Percentiles rank a stretch among this genome's conserved stretches.
Conservation (phyloP, 2,329 filamentous ascomycete species). For the Knufia fluminis region DNA sequence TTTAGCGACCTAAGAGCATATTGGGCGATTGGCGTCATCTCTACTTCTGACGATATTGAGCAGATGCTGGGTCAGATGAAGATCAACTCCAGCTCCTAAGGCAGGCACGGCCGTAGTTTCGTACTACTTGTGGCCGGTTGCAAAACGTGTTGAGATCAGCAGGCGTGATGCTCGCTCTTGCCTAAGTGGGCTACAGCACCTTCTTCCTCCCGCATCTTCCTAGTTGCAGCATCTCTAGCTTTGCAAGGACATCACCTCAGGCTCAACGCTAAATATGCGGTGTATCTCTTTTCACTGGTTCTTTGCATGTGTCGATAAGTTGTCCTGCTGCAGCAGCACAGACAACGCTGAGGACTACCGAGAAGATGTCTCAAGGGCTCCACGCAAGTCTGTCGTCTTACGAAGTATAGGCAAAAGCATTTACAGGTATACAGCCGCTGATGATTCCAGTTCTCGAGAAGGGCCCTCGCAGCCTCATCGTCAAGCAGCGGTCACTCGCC, state of each 20-base stretch:
- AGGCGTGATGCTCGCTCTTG: not conserved
- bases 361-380: not conserved
- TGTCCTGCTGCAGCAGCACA: not conserved
- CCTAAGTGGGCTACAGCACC: too few species aligned
- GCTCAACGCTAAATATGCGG: not conserved
- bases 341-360: constrained; percentile 1
- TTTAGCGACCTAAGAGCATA: constrained; percentile 55
- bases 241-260: too few species aligned
- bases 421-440: too few species aligned
- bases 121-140: not conserved
- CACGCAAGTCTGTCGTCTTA: constrained; percentile 7
- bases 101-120: not conserved
- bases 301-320: not conserved
- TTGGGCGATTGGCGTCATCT: constrained; percentile 70
- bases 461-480: not conserved
- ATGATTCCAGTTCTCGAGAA: not conserved
- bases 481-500: not conserved
- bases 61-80: constrained; percentile 39
- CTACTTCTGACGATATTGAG: constrained; percentile 66
- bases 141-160: not conserved
- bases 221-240: too few species aligned
- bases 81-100: not conserved
- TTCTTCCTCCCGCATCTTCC: too few species aligned
- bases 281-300: constrained; percentile 4
- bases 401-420: not conserved